Base-by-base conservation (phyloP, 305 asterid species). In the Caryopteris hybrid region DNA sequence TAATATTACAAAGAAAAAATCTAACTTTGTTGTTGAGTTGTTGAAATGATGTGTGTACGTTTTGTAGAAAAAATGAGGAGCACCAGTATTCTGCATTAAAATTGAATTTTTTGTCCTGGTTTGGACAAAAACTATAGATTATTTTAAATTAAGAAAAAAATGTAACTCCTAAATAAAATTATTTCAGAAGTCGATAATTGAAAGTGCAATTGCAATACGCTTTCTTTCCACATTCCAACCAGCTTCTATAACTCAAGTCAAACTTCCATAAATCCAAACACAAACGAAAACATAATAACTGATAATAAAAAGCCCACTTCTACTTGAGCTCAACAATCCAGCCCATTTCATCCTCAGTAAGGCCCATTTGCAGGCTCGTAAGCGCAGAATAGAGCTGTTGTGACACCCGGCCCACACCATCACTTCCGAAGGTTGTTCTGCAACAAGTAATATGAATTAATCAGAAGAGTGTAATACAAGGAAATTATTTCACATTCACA, bases 281-380 rank as follows among this genome's bases (percentile, higher is more conserved):
- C 66, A 50, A 50, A 1, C 10, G 14, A 56, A 14, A 41, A 61
- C n/a, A n/a, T 4, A 45, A 46, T 45, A 12, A 33, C 0, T 9
- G 6, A 48, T 13, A 61, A 14, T 21, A 50, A 57, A 55, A 29
- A 31, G 69, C 47, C 71, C 31, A 4, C 54, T 4, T 22, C 78
- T 86, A 85, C 76, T 87, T 85, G 21, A 91, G 89, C 81, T 79
- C 88, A 47, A 83, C 55, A 18, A 79, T 77, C 98, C 96, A 91
- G 41, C 84, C 86, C 96, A 90, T 85, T 74, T 81, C 79, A 74
- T 93, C 97, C 79, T 86, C 91, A 14, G 85, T 33, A 18, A 90
- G 81, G 68, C 99, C 99, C 96, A 90, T 88, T 61, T 93, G 99
- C 56, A 93, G 88, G 76, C 89, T 79, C 22, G 97, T 93, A 33